Conservation (phyloP, 768 basidiomycete genomes). For the Butyriboletus loyo region DNA sequence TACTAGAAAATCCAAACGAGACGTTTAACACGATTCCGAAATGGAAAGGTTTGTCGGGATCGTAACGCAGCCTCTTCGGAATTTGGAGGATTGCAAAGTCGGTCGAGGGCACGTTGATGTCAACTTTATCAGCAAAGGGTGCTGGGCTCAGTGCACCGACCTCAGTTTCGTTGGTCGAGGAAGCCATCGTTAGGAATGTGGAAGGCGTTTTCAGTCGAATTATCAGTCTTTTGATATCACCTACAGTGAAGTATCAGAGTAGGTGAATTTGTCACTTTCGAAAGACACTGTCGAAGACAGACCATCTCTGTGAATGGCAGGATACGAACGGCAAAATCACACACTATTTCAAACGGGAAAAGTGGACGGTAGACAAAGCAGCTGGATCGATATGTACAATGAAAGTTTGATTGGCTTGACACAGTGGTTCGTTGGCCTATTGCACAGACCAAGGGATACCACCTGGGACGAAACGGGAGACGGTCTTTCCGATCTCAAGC, state of each 20-base stretch:
- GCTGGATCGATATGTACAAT: no score
- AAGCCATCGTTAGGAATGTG: background rate
- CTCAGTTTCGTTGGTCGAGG: constrained; percentile 6
- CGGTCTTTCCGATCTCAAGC: no score
- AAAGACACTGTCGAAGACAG: background rate
- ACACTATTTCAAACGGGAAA: no score
- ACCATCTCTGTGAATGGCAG: constrained; percentile 37
- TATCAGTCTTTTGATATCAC: constrained; percentile 40
- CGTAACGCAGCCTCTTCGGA: constrained; percentile 51
- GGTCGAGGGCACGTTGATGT: constrained; percentile 14
- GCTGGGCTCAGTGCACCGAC: background rate
- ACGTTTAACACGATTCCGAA: constrained; percentile 54
- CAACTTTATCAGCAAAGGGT: background rate
- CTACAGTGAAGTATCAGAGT: constrained; percentile 36
- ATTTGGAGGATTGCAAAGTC: constrained; percentile 69
- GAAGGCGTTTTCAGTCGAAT: constrained; percentile 21
- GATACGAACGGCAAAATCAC: no score
- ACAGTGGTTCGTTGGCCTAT: no score
- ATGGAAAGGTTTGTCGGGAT: constrained; percentile 47
- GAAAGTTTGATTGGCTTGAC: no score
- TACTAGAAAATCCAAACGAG: constrained; percentile 62
- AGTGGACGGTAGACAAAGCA: no score
- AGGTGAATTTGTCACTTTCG: constrained; percentile 4
- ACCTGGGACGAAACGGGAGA: no score
- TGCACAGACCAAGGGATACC: no score